Evolutionary conservation across 2,329 filamentous ascomycete genomes (phyloP), one percentile per base, ranked within the genome.

Genomic region (Colletotrichum gloeosporioides): DNA sequence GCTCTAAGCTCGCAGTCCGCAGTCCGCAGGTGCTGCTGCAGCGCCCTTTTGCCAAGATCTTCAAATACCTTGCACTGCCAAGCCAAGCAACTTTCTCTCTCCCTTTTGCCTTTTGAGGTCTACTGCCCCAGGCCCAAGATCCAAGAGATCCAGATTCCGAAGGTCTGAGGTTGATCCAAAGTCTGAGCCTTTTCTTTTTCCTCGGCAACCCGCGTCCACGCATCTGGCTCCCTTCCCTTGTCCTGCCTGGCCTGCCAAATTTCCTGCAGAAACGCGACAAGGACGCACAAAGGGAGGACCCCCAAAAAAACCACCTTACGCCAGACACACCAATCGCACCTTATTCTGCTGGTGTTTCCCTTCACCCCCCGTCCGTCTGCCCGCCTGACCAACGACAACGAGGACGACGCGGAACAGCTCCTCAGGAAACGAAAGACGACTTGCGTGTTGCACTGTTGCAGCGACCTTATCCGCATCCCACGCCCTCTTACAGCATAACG

Each of bases 241-340:
- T 70, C 57, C 57, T 62, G 39, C 36, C 27, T 39, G 63, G 39
- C 36, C 27, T 36, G n/a, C 25, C 44, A 53, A 53, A 53, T 32
- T 36, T 55, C 27, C 59, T 65, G 62, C 68, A 71, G 59, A 71
- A 64, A 67, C 44, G 44, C 44, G 44, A 53, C 44, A 53, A 53
- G 44, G 44, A 53, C n/a, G n/a, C 69, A 66, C 67, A 71, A 68
- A 61, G 65, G 63, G 44, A 73, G 55, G 29, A 62, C 39, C 73
- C 64, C 73, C 18, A 69, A 76, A 73, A 76, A 76, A 73, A 69
- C 34, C 70, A 76, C 73, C 70, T 76, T 76, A 61, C 27, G 39
- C 73, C 32, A 76, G 32, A 76, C 69, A 73, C 73, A 57, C 69
- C 69, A 73, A 73, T 69, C 62, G 64, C 69, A 68, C 62, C 55